phyloP scores from a whole-genome alignment of 2,329 filamentous ascomycete genomes.

The Sarocladium kiliense region DNA sequence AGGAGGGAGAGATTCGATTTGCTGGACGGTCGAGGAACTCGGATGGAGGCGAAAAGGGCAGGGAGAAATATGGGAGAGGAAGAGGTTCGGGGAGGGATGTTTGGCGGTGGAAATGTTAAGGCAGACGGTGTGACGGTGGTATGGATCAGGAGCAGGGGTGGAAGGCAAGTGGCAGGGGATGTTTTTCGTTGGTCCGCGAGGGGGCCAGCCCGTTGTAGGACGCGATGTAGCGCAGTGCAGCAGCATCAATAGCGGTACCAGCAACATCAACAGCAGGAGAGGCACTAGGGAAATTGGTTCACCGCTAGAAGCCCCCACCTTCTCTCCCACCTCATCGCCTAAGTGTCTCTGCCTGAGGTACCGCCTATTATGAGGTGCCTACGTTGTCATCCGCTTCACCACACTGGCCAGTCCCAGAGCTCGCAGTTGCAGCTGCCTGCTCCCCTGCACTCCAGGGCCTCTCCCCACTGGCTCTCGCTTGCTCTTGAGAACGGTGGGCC shows the following conservation, averaged over 20 bases:
- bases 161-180: conserved; percentile 13
- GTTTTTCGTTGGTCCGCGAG: conserved; percentile 18
- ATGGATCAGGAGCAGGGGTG: conserved; percentile 7
- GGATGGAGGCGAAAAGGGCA: not conserved
- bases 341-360: not conserved
- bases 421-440: not conserved
- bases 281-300: conserved; percentile 19
- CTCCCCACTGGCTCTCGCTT: conserved; percentile 3
- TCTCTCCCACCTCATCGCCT: conserved; percentile 8
- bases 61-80: conserved; percentile 16
- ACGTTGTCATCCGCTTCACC: too few species aligned
- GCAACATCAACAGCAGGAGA: not conserved
- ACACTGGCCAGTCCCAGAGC: not conserved
- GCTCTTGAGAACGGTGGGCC: conserved; percentile 3
- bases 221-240: not conserved
- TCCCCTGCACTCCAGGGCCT: not conserved
- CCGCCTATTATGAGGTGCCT: not conserved
- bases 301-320: conserved; percentile 20
- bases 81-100: conserved; percentile 14
- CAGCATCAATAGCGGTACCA: not conserved
- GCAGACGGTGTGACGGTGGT: conserved; percentile 7
- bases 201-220: not conserved
- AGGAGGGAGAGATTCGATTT: conserved; percentile 16
- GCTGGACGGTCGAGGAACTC: conserved; percentile 14
- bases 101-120: conserved; percentile 13